Conservation (phyloP, 1,284 basidiomycete species). For the Sporisorium exsertum region DNA sequence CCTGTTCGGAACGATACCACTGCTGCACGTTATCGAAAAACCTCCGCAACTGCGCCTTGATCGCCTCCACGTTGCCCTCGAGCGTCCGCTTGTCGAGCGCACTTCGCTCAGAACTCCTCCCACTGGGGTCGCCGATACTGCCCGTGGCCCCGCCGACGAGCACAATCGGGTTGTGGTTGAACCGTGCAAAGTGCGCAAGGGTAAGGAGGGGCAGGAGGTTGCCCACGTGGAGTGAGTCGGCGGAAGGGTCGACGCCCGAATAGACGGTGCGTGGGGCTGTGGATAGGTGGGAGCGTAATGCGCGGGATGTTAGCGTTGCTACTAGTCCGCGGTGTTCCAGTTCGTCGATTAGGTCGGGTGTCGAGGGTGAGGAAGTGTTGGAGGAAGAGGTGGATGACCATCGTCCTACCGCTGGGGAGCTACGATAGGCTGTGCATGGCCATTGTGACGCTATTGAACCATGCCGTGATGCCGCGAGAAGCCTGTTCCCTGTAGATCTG, state of each 20-base stretch:
- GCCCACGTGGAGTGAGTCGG: slow-evolving; percentile 87
- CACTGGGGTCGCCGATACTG: slow-evolving; percentile 95
- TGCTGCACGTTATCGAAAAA: slow-evolving; percentile 79
- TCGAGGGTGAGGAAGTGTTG: background rate
- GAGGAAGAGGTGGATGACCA: background rate
- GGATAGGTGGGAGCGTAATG: slow-evolving; percentile 31
- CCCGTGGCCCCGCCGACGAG: slow-evolving; percentile 90
- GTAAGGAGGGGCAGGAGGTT: slow-evolving; percentile 90
- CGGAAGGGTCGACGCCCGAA: slow-evolving; percentile 91
- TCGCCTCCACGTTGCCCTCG: slow-evolving; percentile 77
- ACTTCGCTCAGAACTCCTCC: slow-evolving; percentile 84
- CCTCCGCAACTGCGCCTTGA: slow-evolving; percentile 77
- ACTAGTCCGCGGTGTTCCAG: slow-evolving; percentile 48
- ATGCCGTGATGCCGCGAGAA: background rate
- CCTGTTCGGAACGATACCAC: slow-evolving; percentile 68
- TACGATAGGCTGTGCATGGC: background rate
- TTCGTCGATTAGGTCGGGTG: slow-evolving; percentile 34
- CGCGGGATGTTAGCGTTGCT: slow-evolving; percentile 49
- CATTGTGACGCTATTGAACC: background rate
- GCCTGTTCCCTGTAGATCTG: background rate
- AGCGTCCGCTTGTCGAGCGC: slow-evolving; percentile 76
- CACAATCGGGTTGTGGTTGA: slow-evolving; percentile 76
- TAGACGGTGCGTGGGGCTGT: slow-evolving; percentile 75
- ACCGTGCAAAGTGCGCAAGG: slow-evolving; percentile 85
- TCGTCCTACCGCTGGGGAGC: background rate